Evolutionary conservation across 2,329 filamentous ascomycete species (phyloP).

Genomic region (Xylaria sp.): DNA sequence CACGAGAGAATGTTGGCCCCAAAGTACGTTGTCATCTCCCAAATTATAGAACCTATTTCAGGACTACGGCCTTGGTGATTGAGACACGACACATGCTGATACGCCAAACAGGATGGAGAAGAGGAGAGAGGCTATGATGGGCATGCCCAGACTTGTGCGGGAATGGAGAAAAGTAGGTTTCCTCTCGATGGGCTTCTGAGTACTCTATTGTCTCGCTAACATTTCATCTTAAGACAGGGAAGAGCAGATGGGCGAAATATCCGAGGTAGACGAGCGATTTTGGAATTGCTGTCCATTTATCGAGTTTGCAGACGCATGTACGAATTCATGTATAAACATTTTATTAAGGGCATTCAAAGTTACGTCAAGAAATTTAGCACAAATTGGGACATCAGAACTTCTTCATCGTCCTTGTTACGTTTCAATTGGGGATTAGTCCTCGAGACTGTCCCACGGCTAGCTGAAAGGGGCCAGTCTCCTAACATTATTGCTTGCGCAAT

Average conservation of each 20-base stretch:
- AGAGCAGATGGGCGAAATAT: conserved; percentile 62
- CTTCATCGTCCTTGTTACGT: background rate
- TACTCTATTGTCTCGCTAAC: conserved; percentile 41
- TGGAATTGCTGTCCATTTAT: conserved; percentile 21
- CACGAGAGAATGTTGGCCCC: conserved; percentile 87
- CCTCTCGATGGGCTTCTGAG: background rate
- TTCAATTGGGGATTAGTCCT: conserved; percentile 1
- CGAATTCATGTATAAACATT: conserved; percentile 38
- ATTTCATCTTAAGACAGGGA: conserved; percentile 54
- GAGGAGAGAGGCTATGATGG: conserved; percentile 89
- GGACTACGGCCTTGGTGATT: background rate
- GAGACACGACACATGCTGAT: conserved; percentile 41
- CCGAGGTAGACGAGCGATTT: conserved; percentile 53
- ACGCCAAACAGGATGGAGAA: conserved; percentile 71
- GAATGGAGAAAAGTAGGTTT: conserved; percentile 86
- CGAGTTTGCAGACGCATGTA: conserved; percentile 34
- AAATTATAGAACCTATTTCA: background rate
- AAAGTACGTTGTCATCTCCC: conserved; percentile 58
- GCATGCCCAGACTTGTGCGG: conserved; percentile 90
- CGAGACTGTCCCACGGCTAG: background rate
- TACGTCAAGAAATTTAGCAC: conserved; percentile 12
- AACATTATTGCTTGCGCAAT: background rate
- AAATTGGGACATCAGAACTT: background rate
- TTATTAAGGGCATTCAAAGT: conserved; percentile 16
- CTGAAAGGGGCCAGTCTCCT: background rate